Conservation (phyloP, 768 basidiomycete species). For the Trametes cubensis region DNA sequence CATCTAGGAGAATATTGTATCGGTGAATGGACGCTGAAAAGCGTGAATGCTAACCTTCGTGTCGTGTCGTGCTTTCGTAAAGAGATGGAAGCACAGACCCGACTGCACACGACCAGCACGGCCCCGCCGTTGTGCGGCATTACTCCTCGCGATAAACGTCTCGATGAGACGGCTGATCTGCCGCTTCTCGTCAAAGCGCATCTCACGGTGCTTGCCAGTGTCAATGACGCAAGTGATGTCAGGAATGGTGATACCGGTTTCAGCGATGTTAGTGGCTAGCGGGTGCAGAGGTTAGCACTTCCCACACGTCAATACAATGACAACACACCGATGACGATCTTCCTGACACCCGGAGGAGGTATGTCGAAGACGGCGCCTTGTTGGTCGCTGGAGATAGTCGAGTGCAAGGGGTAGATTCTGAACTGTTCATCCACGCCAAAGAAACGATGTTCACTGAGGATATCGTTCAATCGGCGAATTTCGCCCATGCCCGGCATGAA, state of each 20-base stretch:
- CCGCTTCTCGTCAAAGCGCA: conserved; percentile 97
- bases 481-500: conserved; percentile 96
- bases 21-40: too few species aligned
- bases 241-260: conserved; percentile 98
- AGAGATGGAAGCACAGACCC: conserved; percentile 94
- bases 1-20: conserved; percentile 52
- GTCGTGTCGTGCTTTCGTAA: conserved; percentile 86
- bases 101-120: conserved; percentile 89
- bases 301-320: not conserved
- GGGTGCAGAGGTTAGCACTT: not conserved
- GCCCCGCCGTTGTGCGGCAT: conserved; percentile 87
- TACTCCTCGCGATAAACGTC: conserved; percentile 89
- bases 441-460: conserved; percentile 69
- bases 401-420: conserved; percentile 85
- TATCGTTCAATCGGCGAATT: conserved; percentile 85
- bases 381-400: conserved; percentile 88
- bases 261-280: conserved; percentile 87
- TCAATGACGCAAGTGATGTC: conserved; percentile 98
- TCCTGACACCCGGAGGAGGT: conserved; percentile 77
- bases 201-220: conserved; percentile 90
- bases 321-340: conserved; percentile 87
- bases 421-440: conserved; percentile 72
- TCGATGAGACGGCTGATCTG: conserved; percentile 92
- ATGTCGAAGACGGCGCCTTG: conserved; percentile 91
- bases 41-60: conserved; percentile 53